Evolutionary conservation across 2,329 filamentous ascomycete genomes (phyloP).

Genomic region (Beauveria australis): DNA sequence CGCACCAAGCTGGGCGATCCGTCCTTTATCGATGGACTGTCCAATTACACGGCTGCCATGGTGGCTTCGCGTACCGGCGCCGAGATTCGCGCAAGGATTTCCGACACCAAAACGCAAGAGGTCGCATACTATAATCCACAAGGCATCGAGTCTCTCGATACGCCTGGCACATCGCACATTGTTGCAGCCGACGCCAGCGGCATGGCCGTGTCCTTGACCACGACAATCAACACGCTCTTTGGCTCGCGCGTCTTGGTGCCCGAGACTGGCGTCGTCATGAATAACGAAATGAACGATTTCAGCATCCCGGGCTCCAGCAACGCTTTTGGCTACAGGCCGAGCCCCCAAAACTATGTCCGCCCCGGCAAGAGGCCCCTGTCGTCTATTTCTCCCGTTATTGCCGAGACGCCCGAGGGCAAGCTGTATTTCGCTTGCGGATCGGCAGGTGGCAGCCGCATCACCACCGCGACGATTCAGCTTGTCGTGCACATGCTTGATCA

Average conservation of each 20-base stretch:
- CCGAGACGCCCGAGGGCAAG: constrained; percentile 58
- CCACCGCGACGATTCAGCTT: constrained; percentile 72
- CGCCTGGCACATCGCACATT: constrained; percentile 61
- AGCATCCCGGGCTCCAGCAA: constrained; percentile 65
- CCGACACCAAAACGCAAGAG: constrained; percentile 29
- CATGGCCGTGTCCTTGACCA: constrained; percentile 67
- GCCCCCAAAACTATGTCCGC: constrained; percentile 63
- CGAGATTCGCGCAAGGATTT: constrained; percentile 39
- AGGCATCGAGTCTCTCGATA: constrained; percentile 42
- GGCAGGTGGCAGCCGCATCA: constrained; percentile 78
- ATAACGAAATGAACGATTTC: constrained; percentile 62
- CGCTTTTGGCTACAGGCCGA: constrained; percentile 69
- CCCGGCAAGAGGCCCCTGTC: constrained; percentile 73
- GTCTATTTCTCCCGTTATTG: constrained; percentile 70
- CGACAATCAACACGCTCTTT: constrained; percentile 74
- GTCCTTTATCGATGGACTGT: constrained; percentile 52
- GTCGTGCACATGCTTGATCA: constrained; percentile 67
- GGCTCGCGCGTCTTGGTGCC: constrained; percentile 69
- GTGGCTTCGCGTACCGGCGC: constrained; percentile 56
- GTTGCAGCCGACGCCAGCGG: constrained; percentile 62
- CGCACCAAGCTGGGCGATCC: constrained; percentile 71
- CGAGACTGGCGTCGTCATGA: constrained; percentile 72
- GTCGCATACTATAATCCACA: constrained; percentile 36
- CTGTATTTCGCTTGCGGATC: constrained; percentile 68
- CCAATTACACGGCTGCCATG: constrained; percentile 53